These are phyloP conservation scores for Blastobotrys malaysiensis DNA, from an alignment of 1,139 yeast genomes.

Conservation along the genomic window DNA sequence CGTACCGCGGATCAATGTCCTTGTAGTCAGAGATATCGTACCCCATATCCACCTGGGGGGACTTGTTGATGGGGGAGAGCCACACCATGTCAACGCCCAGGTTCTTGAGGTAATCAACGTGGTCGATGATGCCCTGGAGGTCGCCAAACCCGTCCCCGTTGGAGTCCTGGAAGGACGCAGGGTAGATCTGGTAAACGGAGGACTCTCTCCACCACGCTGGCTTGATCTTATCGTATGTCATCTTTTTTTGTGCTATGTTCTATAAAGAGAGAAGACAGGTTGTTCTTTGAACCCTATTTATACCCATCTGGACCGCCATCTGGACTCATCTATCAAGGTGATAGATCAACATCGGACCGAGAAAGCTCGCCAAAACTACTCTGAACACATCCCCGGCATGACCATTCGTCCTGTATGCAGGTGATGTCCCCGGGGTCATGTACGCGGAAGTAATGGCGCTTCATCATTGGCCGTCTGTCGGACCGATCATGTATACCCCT, in stretches of 20 bases:
- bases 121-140: conserved; percentile 47
- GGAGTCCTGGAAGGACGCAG: conserved; percentile 53
- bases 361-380: neutral
- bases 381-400: neutral
- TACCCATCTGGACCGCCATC: neutral
- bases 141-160: conserved; percentile 57
- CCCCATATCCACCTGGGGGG: conserved; percentile 62
- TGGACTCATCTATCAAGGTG: neutral
- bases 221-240: conserved; percentile 3
- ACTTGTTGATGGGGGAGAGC: conserved; percentile 55
- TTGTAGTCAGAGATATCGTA: conserved; percentile 54
- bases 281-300: neutral
- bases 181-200: conserved; percentile 52
- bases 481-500: neutral
- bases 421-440: neutral
- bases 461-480: neutral
- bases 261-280: neutral
- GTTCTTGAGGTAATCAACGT: conserved; percentile 47
- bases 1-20: conserved; percentile 47
- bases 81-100: conserved; percentile 52
- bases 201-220: conserved; percentile 52
- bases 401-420: neutral
- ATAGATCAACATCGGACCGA: neutral
- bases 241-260: neutral
- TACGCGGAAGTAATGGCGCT: neutral